Evolutionary conservation across 495 filamentous ascomycete genomes (phyloP), one percentile per base, ranked within the genome.

Genomic region (Viridothelium virens): DNA sequence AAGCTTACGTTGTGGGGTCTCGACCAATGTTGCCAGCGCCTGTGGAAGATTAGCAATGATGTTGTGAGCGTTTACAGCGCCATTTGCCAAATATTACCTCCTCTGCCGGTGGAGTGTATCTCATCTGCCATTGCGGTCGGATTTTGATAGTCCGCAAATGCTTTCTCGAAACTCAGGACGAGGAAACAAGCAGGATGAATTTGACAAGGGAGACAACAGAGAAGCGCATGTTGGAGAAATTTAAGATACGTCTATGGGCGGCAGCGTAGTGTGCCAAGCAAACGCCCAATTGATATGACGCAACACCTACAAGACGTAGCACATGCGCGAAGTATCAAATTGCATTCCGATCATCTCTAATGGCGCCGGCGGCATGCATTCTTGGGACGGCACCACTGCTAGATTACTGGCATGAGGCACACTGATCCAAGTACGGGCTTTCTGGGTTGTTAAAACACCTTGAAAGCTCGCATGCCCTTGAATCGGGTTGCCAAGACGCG

Each of bases 11-110:
- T 38, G 36, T 71, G 31, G 44, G 6, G 67, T 77, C 77, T 34
- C 61, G 56, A 37, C 77, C 77, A 46, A 78, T 78, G 68, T 78
- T 78, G 56, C 77, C 77, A 53, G 70, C 70, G 64, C 77, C 77
- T 78, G 56, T 63, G 36, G 3, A 39, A 11, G 33, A 33, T 12
- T 38, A 33, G 31, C n/a, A 1, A n/a, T 31, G 31, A 12, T 63
- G 48, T 39, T 64, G 34, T 36, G 18, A 37, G 59, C 11, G n/a
- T 2, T 38, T 16, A 61, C 7, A 16, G 3, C 0, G 36, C 10
- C 2, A 61, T 14, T 1, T 7, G 53, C 4, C 3, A 36, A 38
- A 36, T 34, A 65, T 56, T 70, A 77, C 76, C 76, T 37, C 75
- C 76, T 56, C 75, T 74, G 62, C 76, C 76, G 36, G 76, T 78